phyloP scores from a whole-genome alignment of 1,139 yeast species.

The Candida gigantensis region DNA sequence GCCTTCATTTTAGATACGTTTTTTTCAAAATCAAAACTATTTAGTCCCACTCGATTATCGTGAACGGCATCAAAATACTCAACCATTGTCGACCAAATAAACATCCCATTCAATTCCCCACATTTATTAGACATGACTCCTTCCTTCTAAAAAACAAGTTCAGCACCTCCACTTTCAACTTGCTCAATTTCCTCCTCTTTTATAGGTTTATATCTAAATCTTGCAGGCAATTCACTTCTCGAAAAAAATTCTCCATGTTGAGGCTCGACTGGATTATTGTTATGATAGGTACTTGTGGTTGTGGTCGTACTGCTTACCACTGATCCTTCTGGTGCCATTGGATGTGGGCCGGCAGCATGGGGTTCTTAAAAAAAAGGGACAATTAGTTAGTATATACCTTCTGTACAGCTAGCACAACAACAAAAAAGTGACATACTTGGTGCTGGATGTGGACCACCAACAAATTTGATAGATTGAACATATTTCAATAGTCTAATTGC shows the following conservation, averaged over 20 bases:
- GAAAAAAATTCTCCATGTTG: conserved; percentile 54
- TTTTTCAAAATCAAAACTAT: no score
- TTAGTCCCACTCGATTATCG: no score
- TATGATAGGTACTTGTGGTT: conserved; percentile 18
- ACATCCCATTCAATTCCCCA: no score
- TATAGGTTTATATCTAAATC: conserved; percentile 66
- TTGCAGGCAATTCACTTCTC: conserved; percentile 64
- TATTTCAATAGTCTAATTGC: conserved; percentile 35
- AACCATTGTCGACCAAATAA: no score
- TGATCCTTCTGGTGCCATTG: conserved; percentile 54
- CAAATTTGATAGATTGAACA: conserved; percentile 61
- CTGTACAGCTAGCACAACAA: no score
- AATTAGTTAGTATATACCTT: no score
- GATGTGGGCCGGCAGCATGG: conserved; percentile 38
- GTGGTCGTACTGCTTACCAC: conserved; percentile 38
- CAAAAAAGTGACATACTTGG: conserved; percentile 16
- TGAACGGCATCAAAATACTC: no score
- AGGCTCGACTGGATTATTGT: conserved; percentile 39
- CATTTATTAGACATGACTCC: no score
- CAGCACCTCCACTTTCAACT: conserved; percentile 79
- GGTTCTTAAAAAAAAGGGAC: conserved; percentile 14
- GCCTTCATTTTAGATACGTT: no score
- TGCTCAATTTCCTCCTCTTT: conserved; percentile 71
- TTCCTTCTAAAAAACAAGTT: conserved; percentile 34
- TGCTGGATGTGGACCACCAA: conserved; percentile 59